Evolutionary conservation across 345 rosid genomes (phyloP), one percentile per base, ranked within the genome.

Genomic region (Citrus trifoliata): DNA sequence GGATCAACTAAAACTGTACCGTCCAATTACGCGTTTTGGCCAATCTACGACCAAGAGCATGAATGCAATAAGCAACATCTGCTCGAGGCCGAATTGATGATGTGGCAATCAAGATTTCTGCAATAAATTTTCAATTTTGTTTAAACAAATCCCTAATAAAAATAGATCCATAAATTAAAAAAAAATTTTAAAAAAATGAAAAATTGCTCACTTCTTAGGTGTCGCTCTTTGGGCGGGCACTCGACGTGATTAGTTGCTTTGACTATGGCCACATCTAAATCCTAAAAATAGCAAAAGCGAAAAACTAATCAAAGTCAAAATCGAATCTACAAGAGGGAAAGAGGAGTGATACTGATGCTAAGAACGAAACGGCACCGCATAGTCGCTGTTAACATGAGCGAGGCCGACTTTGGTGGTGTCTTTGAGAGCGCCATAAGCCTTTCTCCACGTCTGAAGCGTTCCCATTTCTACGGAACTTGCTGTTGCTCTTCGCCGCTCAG

Each of bases 321-420:
- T 35, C 71, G 62, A 86, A 83, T 77, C 79, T 6, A 53, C 7
- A 48, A 32, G 27, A n/a, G 35, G 68, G 56, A 46, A n/a, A 27
- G 22, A 53, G 58, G 22, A 16, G 58, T 53, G 7, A 53, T 16
- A 53, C 21, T 18, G 58, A 53, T 53, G 42, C 7, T 10, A 53
- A 12, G 33, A 61, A 33, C 32, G 42, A 79, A 77, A 55, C 61
- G 55, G 35, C 84, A 96, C 99, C 85, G 99, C 97, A 74, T 85
- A 97, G 80, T 94, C 98, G 86, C 98, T 93, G 87, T 97, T 97
- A 86, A 97, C 98, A 70, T 96, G 99, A 80, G 98, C 98, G 71
- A 97, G 94, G 53, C 99, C 99, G 89, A 97, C 98, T 94, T 97
- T 97, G 84, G 99, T 97, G 88, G 90, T 64, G 76, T 97, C 98